These are phyloP conservation scores for Chaetomiaceae sp. DNA, from an alignment of 2,329 filamentous ascomycete species.

Conservation along the genomic window DNA sequence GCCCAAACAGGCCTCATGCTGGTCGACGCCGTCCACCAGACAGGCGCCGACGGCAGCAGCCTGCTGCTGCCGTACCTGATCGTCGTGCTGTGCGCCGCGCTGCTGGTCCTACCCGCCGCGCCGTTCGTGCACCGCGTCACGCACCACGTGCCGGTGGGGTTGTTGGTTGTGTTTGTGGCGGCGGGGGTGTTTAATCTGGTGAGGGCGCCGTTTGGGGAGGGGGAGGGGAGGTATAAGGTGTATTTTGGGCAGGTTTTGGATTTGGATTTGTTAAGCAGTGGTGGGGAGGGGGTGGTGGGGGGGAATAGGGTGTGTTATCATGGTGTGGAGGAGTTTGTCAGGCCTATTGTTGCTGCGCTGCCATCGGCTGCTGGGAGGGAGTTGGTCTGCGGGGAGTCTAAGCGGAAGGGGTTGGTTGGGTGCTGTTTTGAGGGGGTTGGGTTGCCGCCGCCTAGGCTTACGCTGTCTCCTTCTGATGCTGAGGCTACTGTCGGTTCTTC, in stretches of 20 bases:
- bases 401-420: conserved; percentile 48
- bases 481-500: no score
- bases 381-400: conserved; percentile 47
- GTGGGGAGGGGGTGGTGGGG: conserved; percentile 41
- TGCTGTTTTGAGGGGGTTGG: conserved; percentile 65
- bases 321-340: conserved; percentile 64
- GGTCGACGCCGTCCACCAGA: conserved; percentile 70
- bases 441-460: conserved; percentile 55
- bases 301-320: conserved; percentile 63
- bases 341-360: conserved; percentile 60
- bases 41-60: conserved; percentile 74
- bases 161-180: conserved; percentile 66
- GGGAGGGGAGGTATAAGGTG: conserved; percentile 76
- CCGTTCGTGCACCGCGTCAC: conserved; percentile 86
- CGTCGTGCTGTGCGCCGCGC: conserved; percentile 61
- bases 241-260: conserved; percentile 82
- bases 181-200: conserved; percentile 81
- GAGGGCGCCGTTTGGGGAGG: conserved; percentile 81
- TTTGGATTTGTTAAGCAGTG: conserved; percentile 46
- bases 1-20: conserved; percentile 72
- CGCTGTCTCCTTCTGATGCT: no score
- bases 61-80: conserved; percentile 67
- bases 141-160: conserved; percentile 72
- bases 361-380: conserved; percentile 64
- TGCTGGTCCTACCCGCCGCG: conserved; percentile 69